A percentile compares a stretch with the other conserved stretches of the same genome.
These are phyloP conservation scores for Ophiocordyceps unilateralis DNA, from an alignment of 2,329 filamentous ascomycete species.

Conservation along the genomic window DNA sequence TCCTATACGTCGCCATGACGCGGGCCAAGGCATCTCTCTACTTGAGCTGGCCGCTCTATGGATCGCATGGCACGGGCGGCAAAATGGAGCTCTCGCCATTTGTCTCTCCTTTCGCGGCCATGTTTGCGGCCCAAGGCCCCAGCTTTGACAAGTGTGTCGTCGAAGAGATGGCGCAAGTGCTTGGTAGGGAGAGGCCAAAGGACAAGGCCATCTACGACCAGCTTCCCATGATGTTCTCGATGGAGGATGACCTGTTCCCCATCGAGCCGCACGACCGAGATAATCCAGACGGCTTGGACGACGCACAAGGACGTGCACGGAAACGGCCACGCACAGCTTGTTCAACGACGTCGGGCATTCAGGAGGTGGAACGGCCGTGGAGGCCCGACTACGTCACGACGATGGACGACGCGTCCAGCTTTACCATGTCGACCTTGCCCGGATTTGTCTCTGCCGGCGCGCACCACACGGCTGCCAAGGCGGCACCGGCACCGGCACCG, in stretches of 20 bases:
- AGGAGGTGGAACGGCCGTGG: slow-evolving; percentile 15
- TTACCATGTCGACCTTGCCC: slow-evolving; percentile 38
- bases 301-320: slow-evolving; percentile 5
- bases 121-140: slow-evolving; percentile 46
- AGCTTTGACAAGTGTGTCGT: slow-evolving; percentile 46
- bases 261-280: slow-evolving; percentile 35
- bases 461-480: slow-evolving; percentile 26
- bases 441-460: slow-evolving; percentile 46
- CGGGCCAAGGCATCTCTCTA: slow-evolving; percentile 75
- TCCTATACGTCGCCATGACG: slow-evolving; percentile 96
- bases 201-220: slow-evolving; percentile 34
- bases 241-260: slow-evolving; percentile 54
- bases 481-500: slow-evolving; percentile 5
- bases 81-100: slow-evolving; percentile 57
- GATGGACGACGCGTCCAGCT: slow-evolving; percentile 40
- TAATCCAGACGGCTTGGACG: slow-evolving; percentile 5
- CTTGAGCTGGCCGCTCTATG: slow-evolving; percentile 60
- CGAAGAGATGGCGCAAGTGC: slow-evolving; percentile 51
- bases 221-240: slow-evolving; percentile 33
- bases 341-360: too few species aligned
- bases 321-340: slow-evolving; percentile 13
- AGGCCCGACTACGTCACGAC: slow-evolving; percentile 36
- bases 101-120: slow-evolving; percentile 30
- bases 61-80: slow-evolving; percentile 37
- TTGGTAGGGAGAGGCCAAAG: slow-evolving; percentile 44